Conservation (phyloP, 2,329 filamentous ascomycete genomes). For the Beauveria rudraprayagi region DNA sequence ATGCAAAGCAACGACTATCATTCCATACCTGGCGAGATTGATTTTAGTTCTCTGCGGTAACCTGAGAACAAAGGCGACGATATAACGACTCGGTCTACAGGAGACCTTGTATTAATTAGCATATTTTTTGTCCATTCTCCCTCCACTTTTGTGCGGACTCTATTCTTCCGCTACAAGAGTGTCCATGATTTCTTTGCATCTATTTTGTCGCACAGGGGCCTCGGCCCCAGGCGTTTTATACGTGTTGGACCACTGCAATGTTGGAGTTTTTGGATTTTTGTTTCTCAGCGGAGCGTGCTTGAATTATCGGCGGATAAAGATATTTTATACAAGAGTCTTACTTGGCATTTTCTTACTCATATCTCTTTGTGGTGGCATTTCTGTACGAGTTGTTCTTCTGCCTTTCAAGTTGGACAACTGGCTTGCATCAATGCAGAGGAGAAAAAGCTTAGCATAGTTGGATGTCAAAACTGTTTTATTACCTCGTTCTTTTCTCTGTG, state of each 20-base stretch:
- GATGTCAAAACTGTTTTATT: not conserved
- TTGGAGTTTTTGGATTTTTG: not conserved
- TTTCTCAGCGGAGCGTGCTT: not conserved
- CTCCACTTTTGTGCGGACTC: not conserved
- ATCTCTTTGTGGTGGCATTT: not conserved
- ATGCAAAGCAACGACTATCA: constrained; percentile 17
- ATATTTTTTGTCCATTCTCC: not conserved
- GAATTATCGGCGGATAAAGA: not conserved
- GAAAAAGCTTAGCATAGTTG: not conserved
- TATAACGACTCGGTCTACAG: not conserved
- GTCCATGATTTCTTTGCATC: not conserved
- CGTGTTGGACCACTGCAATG: not conserved
- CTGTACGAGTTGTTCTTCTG: constrained; percentile 10
- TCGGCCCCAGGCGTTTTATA: not conserved
- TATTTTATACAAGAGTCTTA: not conserved
- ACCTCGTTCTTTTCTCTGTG: not conserved
- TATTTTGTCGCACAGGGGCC: not conserved
- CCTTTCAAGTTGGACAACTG: not conserved
- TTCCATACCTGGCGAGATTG: not conserved
- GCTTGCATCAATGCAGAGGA: not conserved
- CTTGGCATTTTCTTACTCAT: not conserved
- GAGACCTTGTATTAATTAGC: not conserved
- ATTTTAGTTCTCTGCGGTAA: constrained; percentile 18
- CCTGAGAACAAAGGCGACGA: not conserved
- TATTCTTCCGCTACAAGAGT: not conserved